phyloP scores from a whole-genome alignment of 2,329 filamentous ascomycete species.

The Aspergillus sp. region DNA sequence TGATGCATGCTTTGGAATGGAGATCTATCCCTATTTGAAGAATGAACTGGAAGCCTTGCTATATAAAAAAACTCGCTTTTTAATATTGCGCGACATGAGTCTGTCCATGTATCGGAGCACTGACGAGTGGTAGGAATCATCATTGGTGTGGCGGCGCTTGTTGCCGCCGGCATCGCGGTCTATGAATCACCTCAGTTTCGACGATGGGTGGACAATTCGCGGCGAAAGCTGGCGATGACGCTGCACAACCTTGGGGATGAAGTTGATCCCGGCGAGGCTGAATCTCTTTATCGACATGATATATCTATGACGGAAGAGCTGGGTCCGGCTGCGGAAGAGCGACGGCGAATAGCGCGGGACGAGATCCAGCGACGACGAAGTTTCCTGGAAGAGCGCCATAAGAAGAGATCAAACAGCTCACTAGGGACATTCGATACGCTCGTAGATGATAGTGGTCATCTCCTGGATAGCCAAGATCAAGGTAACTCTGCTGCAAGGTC shows the following conservation, averaged over 20 bases:
- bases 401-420: constrained; percentile 22
- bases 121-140: constrained; percentile 54
- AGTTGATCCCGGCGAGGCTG: constrained; percentile 49
- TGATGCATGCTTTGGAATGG: constrained; percentile 10
- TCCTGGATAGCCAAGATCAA: constrained; percentile 23
- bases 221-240: constrained; percentile 60
- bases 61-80: not conserved
- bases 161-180: constrained; percentile 62
- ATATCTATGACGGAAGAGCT: constrained; percentile 50
- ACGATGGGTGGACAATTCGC: constrained; percentile 61
- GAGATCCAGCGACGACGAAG: constrained; percentile 46
- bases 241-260: constrained; percentile 62
- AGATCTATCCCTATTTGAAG: not conserved
- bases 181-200: constrained; percentile 64
- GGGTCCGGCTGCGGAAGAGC: constrained; percentile 44
- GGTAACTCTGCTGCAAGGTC: constrained; percentile 29
- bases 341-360: constrained; percentile 44
- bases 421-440: constrained; percentile 44
- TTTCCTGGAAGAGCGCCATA: constrained; percentile 40
- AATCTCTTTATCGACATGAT: constrained; percentile 34
- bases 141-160: constrained; percentile 60
- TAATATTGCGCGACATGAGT: not conserved
- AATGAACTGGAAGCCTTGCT: constrained; percentile 5
- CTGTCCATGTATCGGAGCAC: constrained; percentile 1
- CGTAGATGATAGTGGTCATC: constrained; percentile 44